Evolutionary conservation across 2,329 filamentous ascomycete species (phyloP), one percentile per base, ranked within the genome.

Genomic region (Ceratocystiopsis minuta): DNA sequence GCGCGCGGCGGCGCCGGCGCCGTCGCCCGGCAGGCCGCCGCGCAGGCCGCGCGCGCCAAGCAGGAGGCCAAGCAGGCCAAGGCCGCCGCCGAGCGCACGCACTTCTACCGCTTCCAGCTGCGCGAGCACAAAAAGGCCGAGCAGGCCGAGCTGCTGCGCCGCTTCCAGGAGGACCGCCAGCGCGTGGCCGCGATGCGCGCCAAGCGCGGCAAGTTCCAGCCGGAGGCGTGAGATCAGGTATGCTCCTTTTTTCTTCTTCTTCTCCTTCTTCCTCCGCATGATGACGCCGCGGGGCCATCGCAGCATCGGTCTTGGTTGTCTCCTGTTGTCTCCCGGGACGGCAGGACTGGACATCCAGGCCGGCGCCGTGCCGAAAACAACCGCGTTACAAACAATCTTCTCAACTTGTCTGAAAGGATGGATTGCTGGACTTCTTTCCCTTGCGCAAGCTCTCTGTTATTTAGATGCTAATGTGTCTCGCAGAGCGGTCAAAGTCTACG

Each of bases 41-140:
- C 77, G 15, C 71, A 76, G 54, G 72, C 75, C 50, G 67, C 67
- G 42, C 64, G 60, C 48, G 61, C 61, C 53, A 70, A 66, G 61
- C 69, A 76, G 63, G 63, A 75, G 55, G 74, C 80, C 60, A 72
- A 76, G 59, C 66, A 68, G 52, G 67, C 74, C 55, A 38, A 31
- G 28, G 65, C 71, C 61, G 75, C 70, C 63, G 70, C 68, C 54
- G 66, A 70, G 46, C 74, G 76, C 42, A 71, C 72, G 41, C 76
- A 82, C 55, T 90, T 92, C 58, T 92, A 92, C 60, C 68, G 82
- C 43, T 92, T 88, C 68, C 84, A 92, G 68, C 70, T 72, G 52
- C 64, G 84, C 39, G 81, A 92, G 65, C 77, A 73, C 64, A 75
- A 75, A 62, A 90, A 90, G 67, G 73, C 75, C 53, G 70, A 76